Evolutionary conservation across 306 rosid species (phyloP).

Genomic region (Cicer chorassanicum): DNA sequence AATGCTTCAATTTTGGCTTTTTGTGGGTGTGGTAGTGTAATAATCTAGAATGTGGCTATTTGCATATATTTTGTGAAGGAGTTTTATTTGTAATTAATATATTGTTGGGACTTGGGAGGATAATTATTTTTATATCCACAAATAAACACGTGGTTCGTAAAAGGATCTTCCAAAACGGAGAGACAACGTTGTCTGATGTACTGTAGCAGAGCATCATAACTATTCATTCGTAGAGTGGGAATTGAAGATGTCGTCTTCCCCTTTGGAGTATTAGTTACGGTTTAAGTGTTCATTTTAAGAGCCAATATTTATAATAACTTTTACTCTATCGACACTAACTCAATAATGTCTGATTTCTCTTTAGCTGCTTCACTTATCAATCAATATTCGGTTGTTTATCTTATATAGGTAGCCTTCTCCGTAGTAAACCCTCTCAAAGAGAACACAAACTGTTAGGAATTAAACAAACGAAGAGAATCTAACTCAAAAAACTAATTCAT

Average conservation of each 20-base stretch:
- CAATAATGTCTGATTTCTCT: too few relatives aligned
- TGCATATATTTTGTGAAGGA: background rate
- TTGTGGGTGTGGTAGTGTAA: background rate
- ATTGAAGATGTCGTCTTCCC: background rate
- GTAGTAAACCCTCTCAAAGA: too few relatives aligned
- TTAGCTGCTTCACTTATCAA: too few relatives aligned
- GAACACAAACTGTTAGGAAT: too few relatives aligned
- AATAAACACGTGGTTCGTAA: slow-evolving; percentile 25
- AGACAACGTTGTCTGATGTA: background rate
- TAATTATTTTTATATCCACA: slow-evolving; percentile 18
- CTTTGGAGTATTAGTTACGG: too few relatives aligned
- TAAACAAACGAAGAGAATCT: too few relatives aligned
- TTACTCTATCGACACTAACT: too few relatives aligned
- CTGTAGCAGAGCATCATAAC: background rate
- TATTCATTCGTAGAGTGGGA: slow-evolving; percentile 4
- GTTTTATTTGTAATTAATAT: background rate
- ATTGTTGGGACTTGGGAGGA: background rate
- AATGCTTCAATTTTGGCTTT: slow-evolving; percentile 27
- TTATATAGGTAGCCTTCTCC: too few relatives aligned
- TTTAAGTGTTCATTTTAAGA: too few relatives aligned
- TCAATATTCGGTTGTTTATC: too few relatives aligned
- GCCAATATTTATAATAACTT: too few relatives aligned
- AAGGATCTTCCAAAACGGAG: background rate
- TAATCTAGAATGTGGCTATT: background rate
- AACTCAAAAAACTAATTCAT: too few relatives aligned